Evolutionary conservation across 306 rosid species (phyloP).

Genomic region (Alnus glutinosa): DNA sequence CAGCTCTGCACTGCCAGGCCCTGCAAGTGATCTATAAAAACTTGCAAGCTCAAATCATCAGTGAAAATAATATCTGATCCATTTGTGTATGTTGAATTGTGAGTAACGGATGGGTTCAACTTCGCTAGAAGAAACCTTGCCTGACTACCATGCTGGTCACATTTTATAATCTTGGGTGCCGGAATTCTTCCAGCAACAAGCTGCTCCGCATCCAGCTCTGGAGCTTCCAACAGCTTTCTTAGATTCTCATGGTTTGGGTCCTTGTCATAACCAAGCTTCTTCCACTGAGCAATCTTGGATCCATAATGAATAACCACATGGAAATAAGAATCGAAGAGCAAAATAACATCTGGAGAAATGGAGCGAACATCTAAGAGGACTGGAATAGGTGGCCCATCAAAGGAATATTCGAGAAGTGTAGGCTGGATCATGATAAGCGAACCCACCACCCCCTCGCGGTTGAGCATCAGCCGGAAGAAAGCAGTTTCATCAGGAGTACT

Average conservation of each 20-base stretch:
- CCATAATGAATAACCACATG: constrained; percentile 84
- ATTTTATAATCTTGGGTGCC: constrained; percentile 67
- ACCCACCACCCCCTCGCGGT: constrained; percentile 80
- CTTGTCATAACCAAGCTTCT: constrained; percentile 76
- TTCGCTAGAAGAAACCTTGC: constrained; percentile 95
- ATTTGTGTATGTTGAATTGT: constrained; percentile 66
- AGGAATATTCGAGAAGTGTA: constrained; percentile 77
- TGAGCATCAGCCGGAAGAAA: constrained; percentile 74
- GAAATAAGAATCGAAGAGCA: constrained; percentile 88
- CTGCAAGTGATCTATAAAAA: constrained; percentile 84
- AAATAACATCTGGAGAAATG: constrained; percentile 68
- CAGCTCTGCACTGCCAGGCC: constrained; percentile 82
- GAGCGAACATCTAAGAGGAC: constrained; percentile 84
- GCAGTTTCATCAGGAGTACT: constrained; percentile 88
- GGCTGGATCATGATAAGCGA: constrained; percentile 96
- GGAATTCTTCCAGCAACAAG: constrained; percentile 70
- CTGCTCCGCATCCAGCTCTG: constrained; percentile 77
- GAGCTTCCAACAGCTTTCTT: constrained; percentile 81
- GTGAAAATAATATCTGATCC: constrained; percentile 84
- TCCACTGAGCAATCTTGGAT: constrained; percentile 82
- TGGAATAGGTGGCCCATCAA: constrained; percentile 88
- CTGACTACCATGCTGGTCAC: constrained; percentile 90
- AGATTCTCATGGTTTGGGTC: constrained; percentile 81
- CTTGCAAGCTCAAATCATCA: constrained; percentile 90
- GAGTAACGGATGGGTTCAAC: constrained; percentile 91